These are phyloP conservation scores for Favolaschia claudopus DNA, from an alignment of 768 basidiomycete species.

Conservation along the genomic window DNA sequence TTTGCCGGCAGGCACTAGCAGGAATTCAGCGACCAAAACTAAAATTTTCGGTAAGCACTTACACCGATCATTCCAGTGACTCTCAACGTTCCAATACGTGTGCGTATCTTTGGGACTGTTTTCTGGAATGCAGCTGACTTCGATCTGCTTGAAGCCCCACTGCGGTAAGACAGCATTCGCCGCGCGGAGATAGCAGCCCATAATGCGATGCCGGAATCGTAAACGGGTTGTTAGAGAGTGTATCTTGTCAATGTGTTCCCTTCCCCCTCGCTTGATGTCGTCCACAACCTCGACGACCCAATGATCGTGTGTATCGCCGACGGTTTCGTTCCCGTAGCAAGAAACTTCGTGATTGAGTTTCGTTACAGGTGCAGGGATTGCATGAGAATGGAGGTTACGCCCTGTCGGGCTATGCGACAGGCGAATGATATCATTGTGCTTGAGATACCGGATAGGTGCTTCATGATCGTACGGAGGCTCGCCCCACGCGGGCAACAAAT, in stretches of 20 bases:
- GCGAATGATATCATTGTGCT: slow-evolving; percentile 80
- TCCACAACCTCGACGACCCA: slow-evolving; percentile 96
- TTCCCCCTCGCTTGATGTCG: slow-evolving; percentile 74
- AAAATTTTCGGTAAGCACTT: slow-evolving; percentile 49
- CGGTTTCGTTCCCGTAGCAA: slow-evolving; percentile 88
- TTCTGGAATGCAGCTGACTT: slow-evolving; percentile 92
- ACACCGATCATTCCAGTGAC: slow-evolving; percentile 96
- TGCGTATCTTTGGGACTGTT: slow-evolving; percentile 81
- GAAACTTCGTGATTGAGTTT: slow-evolving; percentile 93
- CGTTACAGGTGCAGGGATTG: slow-evolving; percentile 84
- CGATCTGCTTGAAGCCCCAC: slow-evolving; percentile 99
- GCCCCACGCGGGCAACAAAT: slow-evolving; percentile 82
- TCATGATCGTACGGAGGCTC: slow-evolving; percentile 71
- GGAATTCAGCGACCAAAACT: background rate
- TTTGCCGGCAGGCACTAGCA: slow-evolving; percentile 83
- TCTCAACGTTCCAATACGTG: slow-evolving; percentile 99
- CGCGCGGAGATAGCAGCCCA: slow-evolving; percentile 91
- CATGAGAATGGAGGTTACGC: slow-evolving; percentile 93
- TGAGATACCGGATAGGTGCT: slow-evolving; percentile 72
- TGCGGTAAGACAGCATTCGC: slow-evolving; percentile 90
- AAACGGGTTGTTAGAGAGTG: slow-evolving; percentile 92
- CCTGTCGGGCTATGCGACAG: slow-evolving; percentile 84
- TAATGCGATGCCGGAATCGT: slow-evolving; percentile 77
- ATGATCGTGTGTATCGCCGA: slow-evolving; percentile 90
- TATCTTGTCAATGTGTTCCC: slow-evolving; percentile 67